These are phyloP conservation scores for Nyssa sinensis DNA, from an alignment of 148 eudicot species.

Conservation along the genomic window DNA sequence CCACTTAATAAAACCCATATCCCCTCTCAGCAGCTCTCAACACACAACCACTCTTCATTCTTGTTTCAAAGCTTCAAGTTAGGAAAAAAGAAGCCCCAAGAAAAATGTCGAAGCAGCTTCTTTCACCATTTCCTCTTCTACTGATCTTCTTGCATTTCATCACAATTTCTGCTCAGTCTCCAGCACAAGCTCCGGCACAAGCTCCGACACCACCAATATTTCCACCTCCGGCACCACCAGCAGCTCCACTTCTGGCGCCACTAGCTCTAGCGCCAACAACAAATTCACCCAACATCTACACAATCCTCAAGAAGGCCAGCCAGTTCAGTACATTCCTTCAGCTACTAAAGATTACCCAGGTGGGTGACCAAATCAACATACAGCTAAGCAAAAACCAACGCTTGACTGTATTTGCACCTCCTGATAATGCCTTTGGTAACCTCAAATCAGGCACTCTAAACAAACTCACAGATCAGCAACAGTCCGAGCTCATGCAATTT, in stretches of 20 bases:
- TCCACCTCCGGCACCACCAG: neutral
- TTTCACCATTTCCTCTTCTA: neutral
- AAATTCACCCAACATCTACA: conserved; percentile 6
- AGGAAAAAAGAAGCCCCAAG: neutral
- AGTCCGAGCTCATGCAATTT: neutral
- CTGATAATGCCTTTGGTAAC: conserved; percentile 4
- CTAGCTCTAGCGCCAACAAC: neutral
- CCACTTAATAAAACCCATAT: neutral
- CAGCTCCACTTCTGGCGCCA: no score
- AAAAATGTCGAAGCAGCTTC: neutral
- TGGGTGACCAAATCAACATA: neutral
- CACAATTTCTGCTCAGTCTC: neutral
- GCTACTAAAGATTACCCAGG: neutral
- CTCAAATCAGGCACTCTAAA: conserved; percentile 4
- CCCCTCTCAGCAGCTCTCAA: neutral
- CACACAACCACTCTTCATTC: neutral
- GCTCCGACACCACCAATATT: neutral
- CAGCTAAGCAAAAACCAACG: neutral
- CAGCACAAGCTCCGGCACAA: neutral
- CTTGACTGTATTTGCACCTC: conserved; percentile 2
- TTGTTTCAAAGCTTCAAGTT: neutral
- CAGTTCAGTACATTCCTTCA: neutral
- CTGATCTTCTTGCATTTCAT: neutral
- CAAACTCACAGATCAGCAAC: neutral
- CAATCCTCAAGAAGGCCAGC: neutral